Percentiles rank a stretch among this genome's conserved stretches.
These are phyloP conservation scores for Aspergillus olivimuriae DNA, from an alignment of 495 filamentous ascomycete species.

Conservation along the genomic window DNA sequence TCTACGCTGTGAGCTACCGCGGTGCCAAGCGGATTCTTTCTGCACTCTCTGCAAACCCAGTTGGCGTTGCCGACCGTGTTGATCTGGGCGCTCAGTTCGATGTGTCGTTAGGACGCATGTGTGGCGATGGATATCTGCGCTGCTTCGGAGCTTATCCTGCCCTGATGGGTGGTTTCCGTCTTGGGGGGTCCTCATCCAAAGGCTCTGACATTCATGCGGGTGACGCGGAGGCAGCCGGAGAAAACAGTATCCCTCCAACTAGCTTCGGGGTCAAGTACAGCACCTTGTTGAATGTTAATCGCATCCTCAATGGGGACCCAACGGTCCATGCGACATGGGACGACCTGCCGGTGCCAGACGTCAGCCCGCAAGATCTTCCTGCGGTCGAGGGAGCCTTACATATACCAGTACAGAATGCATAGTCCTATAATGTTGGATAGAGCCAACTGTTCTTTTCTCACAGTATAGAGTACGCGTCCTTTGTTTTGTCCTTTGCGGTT, in stretches of 20 bases:
- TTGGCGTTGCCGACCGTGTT: conserved; percentile 16
- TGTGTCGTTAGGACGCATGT: conserved; percentile 43
- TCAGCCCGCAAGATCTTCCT: conserved; percentile 4
- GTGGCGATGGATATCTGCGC: conserved; percentile 27
- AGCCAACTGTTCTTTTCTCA: no score
- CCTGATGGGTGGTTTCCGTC: conserved; percentile 40
- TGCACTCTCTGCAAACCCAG: conserved; percentile 36
- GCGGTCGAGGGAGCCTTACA: conserved; percentile 5
- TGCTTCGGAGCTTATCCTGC: conserved; percentile 44
- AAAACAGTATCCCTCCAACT: not conserved
- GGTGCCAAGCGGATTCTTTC: conserved; percentile 46
- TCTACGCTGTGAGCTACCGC: conserved; percentile 47
- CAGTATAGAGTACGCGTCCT: no score
- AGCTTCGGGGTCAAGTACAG: conserved; percentile 36
- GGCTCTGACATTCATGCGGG: conserved; percentile 40
- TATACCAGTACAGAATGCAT: not conserved
- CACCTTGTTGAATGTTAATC: conserved; percentile 38
- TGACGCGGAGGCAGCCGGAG: conserved; percentile 9
- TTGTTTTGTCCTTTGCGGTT: no score
- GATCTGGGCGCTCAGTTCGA: conserved; percentile 38
- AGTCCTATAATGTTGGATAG: not conserved
- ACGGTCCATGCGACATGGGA: conserved; percentile 18
- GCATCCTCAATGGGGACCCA: conserved; percentile 11
- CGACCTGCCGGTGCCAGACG: conserved; percentile 8
- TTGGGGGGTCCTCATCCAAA: conserved; percentile 28